A percentile compares a stretch with the other conserved stretches of the same genome.
Evolutionary conservation across 768 basidiomycete genomes (phyloP).

Genomic region (Lanmaoa rubissima): DNA sequence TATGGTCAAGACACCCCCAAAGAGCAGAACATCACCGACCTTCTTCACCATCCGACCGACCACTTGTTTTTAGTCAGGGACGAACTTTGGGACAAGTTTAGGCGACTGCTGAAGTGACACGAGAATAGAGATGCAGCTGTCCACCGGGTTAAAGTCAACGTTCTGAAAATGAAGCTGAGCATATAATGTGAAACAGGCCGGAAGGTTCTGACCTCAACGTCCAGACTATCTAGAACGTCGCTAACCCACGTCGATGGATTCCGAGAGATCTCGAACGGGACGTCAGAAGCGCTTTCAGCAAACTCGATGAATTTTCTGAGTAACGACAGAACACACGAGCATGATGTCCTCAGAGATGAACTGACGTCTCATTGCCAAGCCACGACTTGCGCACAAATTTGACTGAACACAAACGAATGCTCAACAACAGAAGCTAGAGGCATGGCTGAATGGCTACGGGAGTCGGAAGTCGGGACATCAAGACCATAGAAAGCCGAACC

Average conservation of each 20-base stretch:
- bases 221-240: slow-evolving; percentile 49
- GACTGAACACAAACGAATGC: slow-evolving; percentile 48
- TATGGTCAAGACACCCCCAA: slow-evolving; percentile 3
- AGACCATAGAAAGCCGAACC: slow-evolving; percentile 64
- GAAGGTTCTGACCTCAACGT: slow-evolving; percentile 47
- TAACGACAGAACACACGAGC: slow-evolving; percentile 50
- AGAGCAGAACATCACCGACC: slow-evolving; percentile 30
- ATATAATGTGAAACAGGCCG: not conserved
- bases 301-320: slow-evolving; percentile 49
- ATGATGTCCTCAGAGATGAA: slow-evolving; percentile 44
- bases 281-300: slow-evolving; percentile 33
- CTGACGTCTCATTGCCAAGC: slow-evolving; percentile 32
- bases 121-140: slow-evolving; percentile 56
- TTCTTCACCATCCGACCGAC: slow-evolving; percentile 59
- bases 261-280: slow-evolving; percentile 49
- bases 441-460: slow-evolving; percentile 29
- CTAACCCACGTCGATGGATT: slow-evolving; percentile 63
- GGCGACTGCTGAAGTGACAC: slow-evolving; percentile 53
- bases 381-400: slow-evolving; percentile 41
- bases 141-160: slow-evolving; percentile 64
- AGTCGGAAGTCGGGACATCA: slow-evolving; percentile 26
- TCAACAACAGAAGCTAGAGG: slow-evolving; percentile 63
- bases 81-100: slow-evolving; percentile 50
- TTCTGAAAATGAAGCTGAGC: slow-evolving; percentile 12
- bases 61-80: slow-evolving; percentile 52